A percentile compares a stretch with the other conserved stretches of the same genome.
phyloP scores from a whole-genome alignment of 2,329 filamentous ascomycete genomes.

The Pyricularia pennisetigena region DNA sequence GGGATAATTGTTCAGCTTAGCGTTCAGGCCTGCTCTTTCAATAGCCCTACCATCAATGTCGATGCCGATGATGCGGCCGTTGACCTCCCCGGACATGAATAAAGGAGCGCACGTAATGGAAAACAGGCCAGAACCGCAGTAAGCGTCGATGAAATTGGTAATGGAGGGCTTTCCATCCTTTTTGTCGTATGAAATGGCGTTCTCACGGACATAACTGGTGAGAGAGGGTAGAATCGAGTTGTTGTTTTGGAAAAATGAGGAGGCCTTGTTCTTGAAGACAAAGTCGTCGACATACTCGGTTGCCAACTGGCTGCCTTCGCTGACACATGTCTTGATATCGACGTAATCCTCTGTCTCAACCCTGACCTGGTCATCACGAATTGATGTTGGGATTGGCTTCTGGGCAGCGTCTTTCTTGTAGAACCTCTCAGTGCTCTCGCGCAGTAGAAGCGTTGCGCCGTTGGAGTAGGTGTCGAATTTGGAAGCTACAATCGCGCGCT shows the following conservation, averaged over 20 bases:
- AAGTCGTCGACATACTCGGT: conserved; percentile 84
- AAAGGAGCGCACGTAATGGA: conserved; percentile 82
- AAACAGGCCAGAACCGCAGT: conserved; percentile 95
- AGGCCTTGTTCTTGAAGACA: conserved; percentile 83
- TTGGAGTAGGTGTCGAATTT: conserved; percentile 64
- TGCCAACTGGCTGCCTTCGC: conserved; percentile 70
- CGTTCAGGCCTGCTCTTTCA: conserved; percentile 68
- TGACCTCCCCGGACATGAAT: conserved; percentile 42
- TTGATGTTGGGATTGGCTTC: neutral
- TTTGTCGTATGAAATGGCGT: conserved; percentile 42
- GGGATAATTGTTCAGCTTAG: conserved; percentile 61
- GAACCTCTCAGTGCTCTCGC: conserved; percentile 70
- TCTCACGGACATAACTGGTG: conserved; percentile 75
- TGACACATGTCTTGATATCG: conserved; percentile 82
- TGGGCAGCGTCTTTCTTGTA: conserved; percentile 27
- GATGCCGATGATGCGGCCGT: conserved; percentile 60
- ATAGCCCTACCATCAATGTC: conserved; percentile 80
- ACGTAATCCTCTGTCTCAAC: conserved; percentile 50
- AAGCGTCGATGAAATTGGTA: conserved; percentile 90
- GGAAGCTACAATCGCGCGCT: conserved; percentile 64
- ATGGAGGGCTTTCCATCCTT: conserved; percentile 29
- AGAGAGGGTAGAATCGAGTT: conserved; percentile 89
- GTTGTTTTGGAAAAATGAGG: conserved; percentile 98
- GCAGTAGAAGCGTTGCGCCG: conserved; percentile 80
- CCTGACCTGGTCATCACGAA: conserved; percentile 28